These are phyloP conservation scores for Filosporella fistucella DNA, from an alignment of 495 filamentous ascomycete species.

Conservation along the genomic window DNA sequence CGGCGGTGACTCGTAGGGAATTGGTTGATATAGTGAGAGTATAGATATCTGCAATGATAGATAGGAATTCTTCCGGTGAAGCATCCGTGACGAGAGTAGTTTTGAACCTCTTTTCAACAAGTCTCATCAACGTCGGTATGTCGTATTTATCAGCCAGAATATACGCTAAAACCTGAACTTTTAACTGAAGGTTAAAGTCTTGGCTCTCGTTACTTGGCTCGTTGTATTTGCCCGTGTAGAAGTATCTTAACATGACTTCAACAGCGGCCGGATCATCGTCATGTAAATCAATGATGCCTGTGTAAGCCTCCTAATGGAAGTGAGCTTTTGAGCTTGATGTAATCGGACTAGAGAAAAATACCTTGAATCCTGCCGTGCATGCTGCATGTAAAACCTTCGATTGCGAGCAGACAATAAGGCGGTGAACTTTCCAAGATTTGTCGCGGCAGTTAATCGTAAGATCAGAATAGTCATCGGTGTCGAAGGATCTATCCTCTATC, in stretches of 20 bases:
- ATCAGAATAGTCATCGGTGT: constrained; percentile 13
- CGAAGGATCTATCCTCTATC: constrained; percentile 8
- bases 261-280: constrained; percentile 14
- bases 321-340: constrained; percentile 1
- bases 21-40: constrained; percentile 2
- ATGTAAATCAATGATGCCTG: constrained; percentile 9
- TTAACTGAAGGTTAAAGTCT: background rate
- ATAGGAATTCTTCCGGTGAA: constrained; percentile 2
- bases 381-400: constrained; percentile 15
- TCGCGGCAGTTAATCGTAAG: constrained; percentile 12
- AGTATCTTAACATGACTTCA: constrained; percentile 10
- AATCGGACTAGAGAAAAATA: background rate
- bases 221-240: constrained; percentile 12
- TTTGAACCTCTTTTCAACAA: constrained; percentile 7
- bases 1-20: background rate
- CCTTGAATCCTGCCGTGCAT: constrained; percentile 7
- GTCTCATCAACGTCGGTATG: constrained; percentile 3
- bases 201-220: constrained; percentile 3
- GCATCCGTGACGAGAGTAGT: background rate
- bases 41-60: constrained; percentile 5
- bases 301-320: constrained; percentile 5
- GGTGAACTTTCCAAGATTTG: constrained; percentile 18
- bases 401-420: constrained; percentile 15
- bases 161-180: constrained; percentile 4
- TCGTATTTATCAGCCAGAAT: constrained; percentile 12